Conservation (phyloP, 768 basidiomycete species). For the Trametopsis cervina region DNA sequence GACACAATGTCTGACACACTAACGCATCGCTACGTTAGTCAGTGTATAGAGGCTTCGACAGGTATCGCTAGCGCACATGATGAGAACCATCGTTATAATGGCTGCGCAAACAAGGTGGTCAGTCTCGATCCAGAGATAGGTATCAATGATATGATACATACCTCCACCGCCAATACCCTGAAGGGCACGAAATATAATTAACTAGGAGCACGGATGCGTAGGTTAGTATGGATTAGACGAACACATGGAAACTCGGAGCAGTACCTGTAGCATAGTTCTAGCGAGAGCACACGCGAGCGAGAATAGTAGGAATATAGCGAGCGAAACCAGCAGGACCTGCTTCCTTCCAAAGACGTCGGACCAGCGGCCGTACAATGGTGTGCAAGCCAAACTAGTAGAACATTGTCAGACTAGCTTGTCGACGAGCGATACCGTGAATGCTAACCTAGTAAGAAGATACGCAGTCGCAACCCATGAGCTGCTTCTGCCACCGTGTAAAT, state of each 20-base stretch:
- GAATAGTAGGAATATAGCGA: slow-evolving; percentile 13
- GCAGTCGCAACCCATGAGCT: slow-evolving; percentile 16
- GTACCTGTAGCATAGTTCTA: slow-evolving; percentile 13
- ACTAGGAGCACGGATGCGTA: slow-evolving; percentile 1
- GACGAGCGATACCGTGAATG: neutral
- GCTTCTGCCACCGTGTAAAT: slow-evolving; percentile 12
- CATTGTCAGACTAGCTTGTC: neutral
- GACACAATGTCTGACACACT: slow-evolving; percentile 31
- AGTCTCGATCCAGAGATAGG: neutral
- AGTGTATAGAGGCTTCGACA: neutral
- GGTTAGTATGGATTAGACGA: neutral
- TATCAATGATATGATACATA: neutral
- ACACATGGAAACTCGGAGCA: neutral
- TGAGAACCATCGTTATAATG: slow-evolving; percentile 16
- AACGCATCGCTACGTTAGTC: slow-evolving; percentile 4
- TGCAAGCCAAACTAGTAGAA: slow-evolving; percentile 6
- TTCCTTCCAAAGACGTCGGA: slow-evolving; percentile 19
- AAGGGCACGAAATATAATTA: slow-evolving; percentile 17
- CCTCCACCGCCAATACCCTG: slow-evolving; percentile 15
- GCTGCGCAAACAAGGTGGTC: slow-evolving; percentile 2
- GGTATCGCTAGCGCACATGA: slow-evolving; percentile 11
- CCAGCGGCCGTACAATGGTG: slow-evolving; percentile 17
- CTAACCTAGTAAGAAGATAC: slow-evolving; percentile 12
- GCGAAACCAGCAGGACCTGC: slow-evolving; percentile 8
- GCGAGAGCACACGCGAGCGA: slow-evolving; percentile 15